Conservation (phyloP, 768 basidiomycete genomes). For the Russula sp. region DNA sequence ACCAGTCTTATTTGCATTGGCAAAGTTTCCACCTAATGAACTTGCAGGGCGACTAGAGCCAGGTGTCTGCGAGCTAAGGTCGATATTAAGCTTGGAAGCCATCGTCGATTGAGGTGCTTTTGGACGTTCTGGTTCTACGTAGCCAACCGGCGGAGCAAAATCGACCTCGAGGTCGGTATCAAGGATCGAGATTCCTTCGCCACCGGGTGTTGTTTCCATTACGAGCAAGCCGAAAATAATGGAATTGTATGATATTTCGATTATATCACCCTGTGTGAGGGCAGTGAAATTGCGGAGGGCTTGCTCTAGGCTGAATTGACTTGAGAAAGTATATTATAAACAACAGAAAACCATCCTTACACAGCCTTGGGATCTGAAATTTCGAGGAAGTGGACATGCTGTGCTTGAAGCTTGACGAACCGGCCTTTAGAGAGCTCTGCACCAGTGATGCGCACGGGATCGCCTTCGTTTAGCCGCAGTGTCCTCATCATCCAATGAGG, state of each 20-base stretch:
- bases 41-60: conserved; percentile 79
- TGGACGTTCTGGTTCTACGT: conserved; percentile 87
- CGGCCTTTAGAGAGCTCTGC: conserved; percentile 86
- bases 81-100: conserved; percentile 95
- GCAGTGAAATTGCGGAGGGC: conserved; percentile 89
- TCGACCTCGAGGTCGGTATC: conserved; percentile 99
- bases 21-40: conserved; percentile 61
- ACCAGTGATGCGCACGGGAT: conserved; percentile 89
- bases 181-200: conserved; percentile 79
- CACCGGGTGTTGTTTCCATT: conserved; percentile 87
- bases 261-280: conserved; percentile 91
- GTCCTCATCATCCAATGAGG: conserved; percentile 99
- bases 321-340: not conserved
- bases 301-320: conserved; percentile 70
- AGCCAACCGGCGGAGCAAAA: conserved; percentile 88
- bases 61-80: conserved; percentile 78
- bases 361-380: conserved; percentile 97
- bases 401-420: conserved; percentile 94
- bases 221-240: conserved; percentile 93
- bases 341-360: conserved; percentile 42
- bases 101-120: conserved; percentile 82
- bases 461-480: conserved; percentile 86
- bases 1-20: conserved; percentile 40
- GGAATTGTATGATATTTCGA: conserved; percentile 96
- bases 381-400: conserved; percentile 90